phyloP scores from a whole-genome alignment of 768 basidiomycete species.

The Mycena albidolilacea region DNA sequence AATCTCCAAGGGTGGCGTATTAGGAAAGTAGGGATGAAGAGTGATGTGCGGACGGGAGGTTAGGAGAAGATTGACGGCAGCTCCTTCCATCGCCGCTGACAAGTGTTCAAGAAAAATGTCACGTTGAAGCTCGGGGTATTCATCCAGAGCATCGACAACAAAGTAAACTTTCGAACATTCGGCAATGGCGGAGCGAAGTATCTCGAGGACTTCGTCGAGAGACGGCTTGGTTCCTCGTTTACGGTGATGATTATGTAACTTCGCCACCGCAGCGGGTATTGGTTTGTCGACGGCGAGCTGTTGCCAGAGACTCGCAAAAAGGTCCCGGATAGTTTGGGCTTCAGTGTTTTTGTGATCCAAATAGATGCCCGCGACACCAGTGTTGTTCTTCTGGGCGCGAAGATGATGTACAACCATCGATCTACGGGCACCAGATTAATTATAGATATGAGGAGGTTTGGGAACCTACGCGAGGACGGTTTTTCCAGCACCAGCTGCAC shows the following conservation, averaged over 20 bases:
- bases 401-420: background rate
- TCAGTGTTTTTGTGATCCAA: conserved; percentile 4
- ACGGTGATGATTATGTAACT: background rate
- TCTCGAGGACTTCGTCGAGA: background rate
- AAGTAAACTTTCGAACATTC: background rate
- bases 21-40: background rate
- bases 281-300: background rate
- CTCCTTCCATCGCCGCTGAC: background rate
- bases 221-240: background rate
- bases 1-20: background rate
- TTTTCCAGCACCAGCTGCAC: background rate
- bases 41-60: background rate
- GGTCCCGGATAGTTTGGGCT: background rate
- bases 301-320: background rate
- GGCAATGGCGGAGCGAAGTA: background rate
- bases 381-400: background rate
- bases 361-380: background rate
- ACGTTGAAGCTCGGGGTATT: background rate
- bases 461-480: background rate
- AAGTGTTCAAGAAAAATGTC: background rate
- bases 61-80: background rate
- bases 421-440: background rate
- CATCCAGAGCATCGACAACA: conserved; percentile 3
- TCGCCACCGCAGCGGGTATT: background rate
- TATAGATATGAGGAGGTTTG: background rate